These are phyloP conservation scores for Lobulomyces angularis DNA, from an alignment of 192 early-diverging fungal species.

Conservation along the genomic window DNA sequence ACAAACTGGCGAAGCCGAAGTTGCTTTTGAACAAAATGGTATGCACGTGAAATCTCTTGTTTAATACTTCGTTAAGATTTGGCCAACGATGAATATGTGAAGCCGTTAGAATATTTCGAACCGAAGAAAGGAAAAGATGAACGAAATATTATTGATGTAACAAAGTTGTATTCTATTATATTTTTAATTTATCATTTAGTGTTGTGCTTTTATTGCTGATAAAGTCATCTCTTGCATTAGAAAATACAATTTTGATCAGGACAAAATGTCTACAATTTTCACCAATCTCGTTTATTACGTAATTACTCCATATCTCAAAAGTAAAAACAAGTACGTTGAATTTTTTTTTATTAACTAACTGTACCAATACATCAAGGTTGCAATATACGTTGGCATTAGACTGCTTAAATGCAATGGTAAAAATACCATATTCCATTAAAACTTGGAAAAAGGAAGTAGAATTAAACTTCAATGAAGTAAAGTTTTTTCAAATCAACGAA, in stretches of 20 bases:
- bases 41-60: not conserved
- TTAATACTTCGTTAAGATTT: conserved; percentile 18
- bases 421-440: conserved; percentile 45
- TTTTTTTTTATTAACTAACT: conserved; percentile 13
- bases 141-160: too few relatives aligned
- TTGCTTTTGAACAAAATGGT: conserved; percentile 16
- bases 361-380: conserved; percentile 12
- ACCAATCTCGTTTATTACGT: conserved; percentile 76
- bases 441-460: conserved; percentile 65
- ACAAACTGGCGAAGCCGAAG: conserved; percentile 25
- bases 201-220: conserved; percentile 23
- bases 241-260: conserved; percentile 59
- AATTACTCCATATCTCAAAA: conserved; percentile 54
- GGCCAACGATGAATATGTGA: not conserved
- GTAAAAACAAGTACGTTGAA: conserved; percentile 28
- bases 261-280: conserved; percentile 46
- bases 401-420: conserved; percentile 44
- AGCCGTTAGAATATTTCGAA: too few relatives aligned
- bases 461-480: conserved; percentile 60
- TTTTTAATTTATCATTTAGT: too few relatives aligned
- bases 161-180: too few relatives aligned
- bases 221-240: conserved; percentile 56
- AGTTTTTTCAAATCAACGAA: conserved; percentile 61
- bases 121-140: too few relatives aligned
- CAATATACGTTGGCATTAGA: conserved; percentile 31